Conservation (phyloP, 495 filamentous ascomycete species). For the Trichodelitschia bisporula region DNA sequence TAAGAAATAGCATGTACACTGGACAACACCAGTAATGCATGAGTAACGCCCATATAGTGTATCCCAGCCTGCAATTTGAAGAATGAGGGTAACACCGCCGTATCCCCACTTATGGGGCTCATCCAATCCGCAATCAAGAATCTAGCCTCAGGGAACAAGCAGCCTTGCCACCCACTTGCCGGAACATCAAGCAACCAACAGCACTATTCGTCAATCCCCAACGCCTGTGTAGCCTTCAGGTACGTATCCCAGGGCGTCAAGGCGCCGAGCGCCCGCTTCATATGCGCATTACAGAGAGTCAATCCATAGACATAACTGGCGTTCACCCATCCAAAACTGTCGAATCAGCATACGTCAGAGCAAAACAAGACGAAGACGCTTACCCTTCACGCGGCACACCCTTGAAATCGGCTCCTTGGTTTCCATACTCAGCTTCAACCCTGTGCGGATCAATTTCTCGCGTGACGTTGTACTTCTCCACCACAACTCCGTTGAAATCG, state of each 20-base stretch:
- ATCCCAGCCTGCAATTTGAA: no score
- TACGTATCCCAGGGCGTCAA: constrained; percentile 64
- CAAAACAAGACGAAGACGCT: constrained; percentile 6
- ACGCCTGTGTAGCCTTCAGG: constrained; percentile 22
- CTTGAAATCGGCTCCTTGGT: constrained; percentile 83
- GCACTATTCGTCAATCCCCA: constrained; percentile 5
- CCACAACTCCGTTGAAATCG: constrained; percentile 90
- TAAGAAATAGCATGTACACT: no score
- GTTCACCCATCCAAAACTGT: constrained; percentile 97
- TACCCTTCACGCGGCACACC: constrained; percentile 90
- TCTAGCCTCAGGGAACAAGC: no score
- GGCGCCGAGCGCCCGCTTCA: constrained; percentile 61
- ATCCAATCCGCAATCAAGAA: no score
- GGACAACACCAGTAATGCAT: no score
- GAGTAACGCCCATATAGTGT: no score
- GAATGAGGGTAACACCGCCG: no score
- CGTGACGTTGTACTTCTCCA: constrained; percentile 97
- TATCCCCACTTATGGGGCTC: no score
- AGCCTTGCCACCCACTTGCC: no score
- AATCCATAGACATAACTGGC: constrained; percentile 84
- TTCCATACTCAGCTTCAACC: constrained; percentile 91
- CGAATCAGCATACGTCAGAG: constrained; percentile 15
- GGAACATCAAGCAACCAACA: no score
- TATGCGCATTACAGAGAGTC: constrained; percentile 58
- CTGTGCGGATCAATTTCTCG: constrained; percentile 66